Evolutionary conservation across 352 stramenopile species (phyloP).

Genomic region (Pythium inflatum): DNA sequence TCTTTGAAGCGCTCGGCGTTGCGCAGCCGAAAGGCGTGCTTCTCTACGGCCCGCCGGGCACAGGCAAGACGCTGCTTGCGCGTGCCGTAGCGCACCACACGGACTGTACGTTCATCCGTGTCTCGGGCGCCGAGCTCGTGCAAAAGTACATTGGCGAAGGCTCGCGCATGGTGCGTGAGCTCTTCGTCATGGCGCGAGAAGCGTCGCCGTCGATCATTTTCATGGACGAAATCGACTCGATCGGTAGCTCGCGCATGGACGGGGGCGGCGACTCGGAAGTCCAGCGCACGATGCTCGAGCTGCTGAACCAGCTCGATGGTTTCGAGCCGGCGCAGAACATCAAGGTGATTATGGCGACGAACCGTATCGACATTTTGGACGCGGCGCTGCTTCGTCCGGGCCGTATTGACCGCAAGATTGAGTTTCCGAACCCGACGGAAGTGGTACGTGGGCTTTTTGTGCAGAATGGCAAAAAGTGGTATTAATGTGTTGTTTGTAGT

Average conservation of each 20-base stretch:
- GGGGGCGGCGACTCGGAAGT: constrained; percentile 98
- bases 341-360: constrained; percentile 99
- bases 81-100: constrained; percentile 98
- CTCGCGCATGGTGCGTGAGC: constrained; percentile 98
- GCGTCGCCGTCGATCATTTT: constrained; percentile 99
- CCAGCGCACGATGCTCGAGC: constrained; percentile 99
- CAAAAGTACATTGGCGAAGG: constrained; percentile 99
- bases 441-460: constrained; percentile 4
- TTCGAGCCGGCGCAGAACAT: constrained; percentile 99
- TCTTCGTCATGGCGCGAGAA: constrained; percentile 99
- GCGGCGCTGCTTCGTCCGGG: constrained; percentile 95
- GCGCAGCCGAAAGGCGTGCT: constrained; percentile 99
- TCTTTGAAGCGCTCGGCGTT: constrained; percentile 99
- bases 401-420: constrained; percentile 98
- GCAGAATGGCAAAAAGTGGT: too few species aligned
- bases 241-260: constrained; percentile 88
- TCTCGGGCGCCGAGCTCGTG: constrained; percentile 99
- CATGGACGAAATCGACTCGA: constrained; percentile 99
- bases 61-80: constrained; percentile 97
- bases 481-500: too few species aligned
- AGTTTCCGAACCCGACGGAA: constrained; percentile 99
- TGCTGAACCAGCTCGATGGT: constrained; percentile 98
- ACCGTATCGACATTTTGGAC: constrained; percentile 97
- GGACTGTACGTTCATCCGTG: constrained; percentile 99
- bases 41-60: constrained; percentile 97